Evolutionary conservation across 2,329 filamentous ascomycete species (phyloP), one percentile per base, ranked within the genome.

Genomic region (Xylaria sp.): DNA sequence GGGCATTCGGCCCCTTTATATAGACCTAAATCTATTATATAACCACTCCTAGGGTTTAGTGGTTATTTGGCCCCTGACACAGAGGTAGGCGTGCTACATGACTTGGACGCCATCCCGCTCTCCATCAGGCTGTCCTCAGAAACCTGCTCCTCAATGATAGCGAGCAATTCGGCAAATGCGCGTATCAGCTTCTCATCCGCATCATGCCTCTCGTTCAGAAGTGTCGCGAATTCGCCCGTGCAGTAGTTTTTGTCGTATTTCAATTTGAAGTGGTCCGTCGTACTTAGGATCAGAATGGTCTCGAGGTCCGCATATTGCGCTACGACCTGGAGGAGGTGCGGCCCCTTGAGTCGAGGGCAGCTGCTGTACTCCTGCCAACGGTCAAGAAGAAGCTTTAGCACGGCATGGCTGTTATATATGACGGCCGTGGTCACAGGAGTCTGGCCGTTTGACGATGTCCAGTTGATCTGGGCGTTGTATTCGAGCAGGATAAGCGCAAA

Each of bases 351-450:
- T 4, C 17, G 38, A 2, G 40, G 25, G 19, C 25, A 21, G 1
- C 4, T n/a, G 21, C 4, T 21, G 37, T 44, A 44, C n/a, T 44
- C 38, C 7, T 13, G 1, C 38, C 52, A 44, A 8, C 17, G 52
- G 4, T 35, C 27, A 5, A 54, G 7, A 17, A 54, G 52, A 4
- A 54, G 11, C 19, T 10, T 4, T n/a, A 54, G 17, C 2, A 54
- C 52, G 15, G 31, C 40, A 23, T 54, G 19, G 52, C 38, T 54
- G 52, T 54, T 54, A 21, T 54, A 13, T n/a, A 54, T 44, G 6
- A 54, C 35, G 19, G 52, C 25, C 2, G 40, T 54, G 2, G 52
- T 54, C 10, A 54, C 10, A n/a, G 52, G 52, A 3, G 52, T 44
- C 7, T 44, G 38, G 2, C 52, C 52, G 27, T 33, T 17, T 11